A percentile compares a stretch with the other conserved stretches of the same genome.
These are phyloP conservation scores for Neofusicoccum parvum DNA, from an alignment of 2,329 filamentous ascomycete species.

Conservation along the genomic window DNA sequence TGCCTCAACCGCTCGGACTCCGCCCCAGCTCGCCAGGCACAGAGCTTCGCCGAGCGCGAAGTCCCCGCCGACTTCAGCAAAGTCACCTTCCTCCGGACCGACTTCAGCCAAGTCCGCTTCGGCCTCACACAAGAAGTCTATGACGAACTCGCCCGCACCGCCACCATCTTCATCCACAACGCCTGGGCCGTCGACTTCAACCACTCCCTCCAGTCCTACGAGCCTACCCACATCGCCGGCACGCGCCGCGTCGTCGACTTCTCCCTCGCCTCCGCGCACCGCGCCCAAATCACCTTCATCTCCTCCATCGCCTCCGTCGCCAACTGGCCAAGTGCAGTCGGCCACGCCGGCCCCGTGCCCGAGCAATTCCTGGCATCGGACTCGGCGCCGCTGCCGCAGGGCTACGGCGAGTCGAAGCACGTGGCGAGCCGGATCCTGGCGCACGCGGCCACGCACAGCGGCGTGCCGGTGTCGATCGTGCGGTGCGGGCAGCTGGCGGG, in stretches of 20 bases:
- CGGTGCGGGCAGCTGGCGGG: slow-evolving; percentile 37
- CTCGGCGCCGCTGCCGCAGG: slow-evolving; percentile 32
- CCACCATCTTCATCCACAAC: slow-evolving; percentile 38
- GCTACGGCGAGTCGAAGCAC: slow-evolving; percentile 44
- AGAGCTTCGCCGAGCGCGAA: slow-evolving; percentile 7
- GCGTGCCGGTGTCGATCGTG: slow-evolving; percentile 28
- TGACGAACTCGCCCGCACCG: not conserved
- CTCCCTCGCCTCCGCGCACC: slow-evolving; percentile 28
- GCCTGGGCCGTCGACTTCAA: slow-evolving; percentile 45
- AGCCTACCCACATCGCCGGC: slow-evolving; percentile 33
- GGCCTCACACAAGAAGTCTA: slow-evolving; percentile 21
- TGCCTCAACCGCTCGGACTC: slow-evolving; percentile 22
- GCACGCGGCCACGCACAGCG: slow-evolving; percentile 31
- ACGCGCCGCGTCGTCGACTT: slow-evolving; percentile 39
- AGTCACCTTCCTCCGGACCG: slow-evolving; percentile 21
- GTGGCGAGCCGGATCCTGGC: slow-evolving; percentile 36
- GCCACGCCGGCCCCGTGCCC: slow-evolving; percentile 29
- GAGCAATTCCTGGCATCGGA: slow-evolving; percentile 33
- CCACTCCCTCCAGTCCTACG: slow-evolving; percentile 33
- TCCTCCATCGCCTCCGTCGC: slow-evolving; percentile 41
- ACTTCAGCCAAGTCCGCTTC: slow-evolving; percentile 22
- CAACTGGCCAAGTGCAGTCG: slow-evolving; percentile 24
- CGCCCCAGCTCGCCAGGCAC: not conserved
- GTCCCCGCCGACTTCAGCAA: slow-evolving; percentile 11
- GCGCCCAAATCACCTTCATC: slow-evolving; percentile 39